A percentile compares a stretch with the other conserved stretches of the same genome.
phyloP scores from a whole-genome alignment of 345 rosid species.

The Luvunga scandens region DNA sequence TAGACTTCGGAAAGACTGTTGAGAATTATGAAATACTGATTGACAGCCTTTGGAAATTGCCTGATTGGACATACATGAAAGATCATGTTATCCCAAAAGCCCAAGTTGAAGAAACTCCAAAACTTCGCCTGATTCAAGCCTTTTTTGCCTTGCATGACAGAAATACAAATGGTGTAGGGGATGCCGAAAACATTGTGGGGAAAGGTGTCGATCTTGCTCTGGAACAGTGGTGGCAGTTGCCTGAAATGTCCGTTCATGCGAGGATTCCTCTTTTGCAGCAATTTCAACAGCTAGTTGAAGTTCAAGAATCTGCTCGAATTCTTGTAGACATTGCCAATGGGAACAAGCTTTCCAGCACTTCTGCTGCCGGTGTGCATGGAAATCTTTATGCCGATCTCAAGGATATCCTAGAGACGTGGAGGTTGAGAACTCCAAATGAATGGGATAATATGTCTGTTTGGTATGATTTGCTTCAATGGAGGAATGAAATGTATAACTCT shows the following conservation, averaged over 20 bases:
- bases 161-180: constrained; percentile 74
- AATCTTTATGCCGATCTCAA: constrained; percentile 90
- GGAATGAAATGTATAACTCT: constrained; percentile 94
- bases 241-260: constrained; percentile 96
- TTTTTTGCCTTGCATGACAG: constrained; percentile 90
- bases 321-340: constrained; percentile 89
- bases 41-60: constrained; percentile 92
- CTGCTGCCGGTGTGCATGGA: constrained; percentile 68
- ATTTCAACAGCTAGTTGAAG: constrained; percentile 97
- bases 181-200: constrained; percentile 85
- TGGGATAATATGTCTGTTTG: constrained; percentile 98
- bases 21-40: constrained; percentile 96
- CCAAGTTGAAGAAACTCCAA: constrained; percentile 98
- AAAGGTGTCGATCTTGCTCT: constrained; percentile 97
- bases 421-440: constrained; percentile 94
- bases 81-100: constrained; percentile 98
- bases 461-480: constrained; percentile 98
- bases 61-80: constrained; percentile 93
- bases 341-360: constrained; percentile 61
- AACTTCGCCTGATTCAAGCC: constrained; percentile 88
- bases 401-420: constrained; percentile 98
- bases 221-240: constrained; percentile 99
- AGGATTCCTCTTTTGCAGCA: constrained; percentile 95
- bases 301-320: constrained; percentile 93
- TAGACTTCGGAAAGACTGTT: constrained; percentile 85